A percentile compares a stretch with the other conserved stretches of the same genome.
Conservation (phyloP, 2,329 filamentous ascomycete genomes). For the Claviceps monticola region DNA sequence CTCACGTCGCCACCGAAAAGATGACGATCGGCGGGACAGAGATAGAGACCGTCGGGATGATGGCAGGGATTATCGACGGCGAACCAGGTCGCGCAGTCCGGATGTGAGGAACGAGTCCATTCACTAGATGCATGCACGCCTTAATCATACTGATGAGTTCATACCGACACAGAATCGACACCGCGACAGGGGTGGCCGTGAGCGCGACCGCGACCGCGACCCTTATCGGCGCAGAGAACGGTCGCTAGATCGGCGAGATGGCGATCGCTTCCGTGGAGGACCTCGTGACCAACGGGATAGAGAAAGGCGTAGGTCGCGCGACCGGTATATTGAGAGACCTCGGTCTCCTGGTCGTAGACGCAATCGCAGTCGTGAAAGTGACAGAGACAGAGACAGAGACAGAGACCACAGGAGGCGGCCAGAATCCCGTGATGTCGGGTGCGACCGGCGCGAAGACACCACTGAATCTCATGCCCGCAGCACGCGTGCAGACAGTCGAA, state of each 20-base stretch:
- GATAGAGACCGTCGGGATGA: constrained; percentile 36
- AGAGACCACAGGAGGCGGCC: constrained; percentile 60
- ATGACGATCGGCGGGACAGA: constrained; percentile 43
- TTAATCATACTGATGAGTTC: constrained; percentile 25
- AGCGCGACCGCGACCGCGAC: constrained; percentile 32
- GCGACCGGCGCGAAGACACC: constrained; percentile 53
- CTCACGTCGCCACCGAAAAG: constrained; percentile 53
- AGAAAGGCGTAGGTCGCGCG: constrained; percentile 53
- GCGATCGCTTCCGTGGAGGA: constrained; percentile 47
- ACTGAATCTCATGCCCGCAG: constrained; percentile 54
- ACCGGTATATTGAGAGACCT: constrained; percentile 43
- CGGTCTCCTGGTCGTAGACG: constrained; percentile 46
- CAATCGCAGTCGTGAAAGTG: constrained; percentile 47
- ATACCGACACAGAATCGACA: constrained; percentile 37
- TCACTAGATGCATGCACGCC: constrained; percentile 7
- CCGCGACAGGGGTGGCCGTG: constrained; percentile 34
- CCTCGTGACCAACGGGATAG: constrained; percentile 39
- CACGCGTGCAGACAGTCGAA: constrained; percentile 50
- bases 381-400: constrained; percentile 40
- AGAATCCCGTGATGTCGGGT: constrained; percentile 53
- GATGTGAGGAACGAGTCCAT: constrained; percentile 35
- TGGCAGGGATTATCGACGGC: constrained; percentile 37
- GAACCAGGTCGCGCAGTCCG: constrained; percentile 48
- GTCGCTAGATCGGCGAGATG: constrained; percentile 53
- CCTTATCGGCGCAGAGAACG: constrained; percentile 54